These are phyloP conservation scores for Vigna trinervia DNA, from an alignment of 306 rosid genomes.

Conservation along the genomic window DNA sequence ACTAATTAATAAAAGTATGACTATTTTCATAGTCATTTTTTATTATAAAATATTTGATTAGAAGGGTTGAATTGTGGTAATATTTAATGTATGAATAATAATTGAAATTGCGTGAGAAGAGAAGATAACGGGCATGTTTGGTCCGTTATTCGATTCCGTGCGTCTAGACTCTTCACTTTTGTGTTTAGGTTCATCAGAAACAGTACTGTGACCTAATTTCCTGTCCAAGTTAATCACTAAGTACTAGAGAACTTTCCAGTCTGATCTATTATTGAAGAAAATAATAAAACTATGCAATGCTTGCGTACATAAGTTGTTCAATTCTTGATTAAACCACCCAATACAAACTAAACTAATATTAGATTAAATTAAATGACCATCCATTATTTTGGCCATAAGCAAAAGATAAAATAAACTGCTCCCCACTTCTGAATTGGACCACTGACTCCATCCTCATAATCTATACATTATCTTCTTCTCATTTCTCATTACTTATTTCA, in stretches of 20 bases:
- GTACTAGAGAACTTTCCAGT: conserved; percentile 18
- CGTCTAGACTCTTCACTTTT: conserved; percentile 30
- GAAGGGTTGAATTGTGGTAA: too few relatives aligned
- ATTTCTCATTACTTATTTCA: background rate
- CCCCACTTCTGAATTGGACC: conserved; percentile 22
- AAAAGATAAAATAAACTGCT: conserved; percentile 14
- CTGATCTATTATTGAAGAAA: background rate
- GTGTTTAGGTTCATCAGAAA: background rate
- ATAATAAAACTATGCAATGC: background rate
- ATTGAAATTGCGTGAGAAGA: background rate
- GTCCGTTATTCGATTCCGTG: background rate
- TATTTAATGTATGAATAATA: too few relatives aligned
- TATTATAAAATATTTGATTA: too few relatives aligned
- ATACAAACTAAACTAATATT: conserved; percentile 22
- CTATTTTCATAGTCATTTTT: too few relatives aligned
- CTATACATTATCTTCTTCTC: conserved; percentile 39
- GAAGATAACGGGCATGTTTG: background rate
- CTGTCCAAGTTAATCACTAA: background rate
- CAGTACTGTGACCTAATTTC: background rate
- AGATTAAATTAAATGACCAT: conserved; percentile 10
- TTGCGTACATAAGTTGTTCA: background rate
- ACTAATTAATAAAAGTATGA: too few relatives aligned
- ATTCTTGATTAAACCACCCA: conserved; percentile 13
- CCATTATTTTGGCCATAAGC: conserved; percentile 19
- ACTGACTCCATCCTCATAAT: conserved; percentile 39